These are phyloP conservation scores for Houttuynia cordata DNA, from an alignment of 164 flowering plant genomes.

Conservation along the genomic window DNA sequence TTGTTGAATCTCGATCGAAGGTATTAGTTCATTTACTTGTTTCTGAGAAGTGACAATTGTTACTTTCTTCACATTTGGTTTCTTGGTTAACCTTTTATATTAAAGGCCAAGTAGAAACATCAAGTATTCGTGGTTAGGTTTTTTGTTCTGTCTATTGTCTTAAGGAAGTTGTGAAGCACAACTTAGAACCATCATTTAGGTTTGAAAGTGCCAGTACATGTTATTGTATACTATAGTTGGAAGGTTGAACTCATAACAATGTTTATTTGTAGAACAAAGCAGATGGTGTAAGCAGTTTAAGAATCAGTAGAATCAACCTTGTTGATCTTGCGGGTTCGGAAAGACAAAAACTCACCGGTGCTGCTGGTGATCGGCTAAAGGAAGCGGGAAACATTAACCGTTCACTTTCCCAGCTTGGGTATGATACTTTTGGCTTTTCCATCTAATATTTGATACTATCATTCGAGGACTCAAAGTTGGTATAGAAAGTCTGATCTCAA, in stretches of 20 bases:
- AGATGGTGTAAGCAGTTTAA: constrained; percentile 78
- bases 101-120: background rate
- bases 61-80: no score
- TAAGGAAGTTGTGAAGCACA: background rate
- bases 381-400: constrained; percentile 99
- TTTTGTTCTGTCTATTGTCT: background rate
- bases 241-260: background rate
- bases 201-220: no score
- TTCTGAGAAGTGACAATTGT: background rate
- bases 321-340: constrained; percentile 99
- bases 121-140: background rate
- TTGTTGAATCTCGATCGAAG: constrained; percentile 91
- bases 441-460: background rate
- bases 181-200: background rate
- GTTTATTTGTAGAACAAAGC: constrained; percentile 32
- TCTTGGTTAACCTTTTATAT: background rate
- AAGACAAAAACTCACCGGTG: constrained; percentile 89
- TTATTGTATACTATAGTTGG: background rate
- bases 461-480: background rate
- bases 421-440: constrained; percentile 7
- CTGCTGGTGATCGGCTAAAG: constrained; percentile 93
- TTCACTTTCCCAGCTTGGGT: constrained; percentile 99
- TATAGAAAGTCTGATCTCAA: background rate
- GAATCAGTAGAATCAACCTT: constrained; percentile 84
- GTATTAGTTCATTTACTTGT: constrained; percentile 22